Base-by-base conservation (phyloP, 2,329 filamentous ascomycete genomes). In the Neopestalotiopsis sp. region DNA sequence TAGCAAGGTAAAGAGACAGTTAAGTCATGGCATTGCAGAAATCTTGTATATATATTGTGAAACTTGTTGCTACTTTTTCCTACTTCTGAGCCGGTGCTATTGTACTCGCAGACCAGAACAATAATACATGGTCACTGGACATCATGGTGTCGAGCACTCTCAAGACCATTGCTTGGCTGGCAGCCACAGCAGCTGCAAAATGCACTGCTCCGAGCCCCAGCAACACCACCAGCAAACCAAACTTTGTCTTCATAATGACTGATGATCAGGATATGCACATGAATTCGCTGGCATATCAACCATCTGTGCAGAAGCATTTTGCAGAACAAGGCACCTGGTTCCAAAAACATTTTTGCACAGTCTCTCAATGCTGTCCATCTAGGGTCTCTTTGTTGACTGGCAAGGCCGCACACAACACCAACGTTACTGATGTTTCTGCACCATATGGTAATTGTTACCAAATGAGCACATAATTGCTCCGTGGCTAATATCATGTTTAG, bases 211-310 rank as follows among this genome's bases (percentile, higher is more conserved):
- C 24, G 24, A 28, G 24, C 24, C 24, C 24, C 24, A 28, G 24
- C 24, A 28, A 28, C 24, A 28, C 45, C 45, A 20, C 14, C 45
- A 49, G 61, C 20, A 30, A 30, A 5, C 84, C 86, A 0, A 92
- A 92, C 71, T 87, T 92, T 60, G 81, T 93, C 28, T 90, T 92
- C 74, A 88, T 92, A 68, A 81, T 92, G 52, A 90, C 89, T 0
- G 91, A 92, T 69, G 91, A 92, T 70, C 90, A 92, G 74, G 90
- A 92, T 73, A 77, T 88, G 1, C 85, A 88, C 52, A 81, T 92
- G 72, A 81, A 88, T 60, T 92, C 89, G 0, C 74, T 91, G 2
- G 81, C 86, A 0, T 91, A 91, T 69, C 89, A 89, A 82, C 88
- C 88, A 0, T 79, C 83, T 1, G 78, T 91, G 0, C 79, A 86